Evolutionary conservation across 208 protist genomes (phyloP), one percentile per base, ranked within the genome.

Genomic region (Trypanosoma boissoni): DNA sequence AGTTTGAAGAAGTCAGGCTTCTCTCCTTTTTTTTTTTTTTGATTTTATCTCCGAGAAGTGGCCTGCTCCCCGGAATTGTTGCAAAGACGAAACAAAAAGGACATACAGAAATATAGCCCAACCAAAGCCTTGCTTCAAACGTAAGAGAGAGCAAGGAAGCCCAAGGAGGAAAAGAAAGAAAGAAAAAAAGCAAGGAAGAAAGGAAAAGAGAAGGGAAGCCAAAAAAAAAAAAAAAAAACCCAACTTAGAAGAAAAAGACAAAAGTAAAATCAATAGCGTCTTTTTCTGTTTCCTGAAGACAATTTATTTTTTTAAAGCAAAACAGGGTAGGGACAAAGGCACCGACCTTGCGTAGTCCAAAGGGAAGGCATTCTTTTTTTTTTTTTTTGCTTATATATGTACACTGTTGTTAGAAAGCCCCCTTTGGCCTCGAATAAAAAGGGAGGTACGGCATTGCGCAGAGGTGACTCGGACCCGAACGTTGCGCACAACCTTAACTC

Each of bases 341-440:
- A 39, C 6, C 6, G 12, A 39, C 34, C 12, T 6, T 39, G 34
- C 6, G 6, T 39, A 39, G 8, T 39, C 12, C 12, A 16, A 39
- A 16, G 12, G 6, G 6, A 39, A 12, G 6, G 6, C 12, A 16
- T 39, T 39, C 12, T 39, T 39, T 39, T 39, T 39, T 39, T 39
- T 39, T 6, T 39, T 39, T 16, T 12, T 6, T 39, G 34, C 34
- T 39, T 12, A 39, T 16, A 39, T 39, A 39, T 61, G 62, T 68
- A 49, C 37, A 68, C 32, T 18, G 43, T 39, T 45, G 52, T 68
- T 54, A 59, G 62, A 55, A 68, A 68, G 26, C 62, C 62, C 14
- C 62, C 62, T 12, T 53, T 68, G 39, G 49, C 53, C 14, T 23
- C 21, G 31, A 60, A 53, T 23, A 34, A 18, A 21, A 28, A 28